phyloP scores from a whole-genome alignment of 2,329 filamentous ascomycete genomes.

The Exophiala oligosperma region DNA sequence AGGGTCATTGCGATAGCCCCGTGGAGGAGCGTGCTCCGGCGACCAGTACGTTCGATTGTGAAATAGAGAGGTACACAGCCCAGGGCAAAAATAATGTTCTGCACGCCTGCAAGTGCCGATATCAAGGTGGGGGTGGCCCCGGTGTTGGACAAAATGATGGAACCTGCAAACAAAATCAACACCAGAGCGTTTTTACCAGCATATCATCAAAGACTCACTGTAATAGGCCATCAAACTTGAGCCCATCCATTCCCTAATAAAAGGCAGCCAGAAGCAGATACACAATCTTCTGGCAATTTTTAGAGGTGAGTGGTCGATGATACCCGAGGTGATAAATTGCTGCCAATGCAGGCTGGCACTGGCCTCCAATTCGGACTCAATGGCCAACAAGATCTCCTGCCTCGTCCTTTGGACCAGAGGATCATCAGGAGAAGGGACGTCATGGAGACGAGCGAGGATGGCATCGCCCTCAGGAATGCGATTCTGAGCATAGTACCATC shows the following conservation, averaged over 20 bases:
- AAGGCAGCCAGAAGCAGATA: slow-evolving; percentile 22
- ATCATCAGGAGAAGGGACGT: slow-evolving; percentile 7
- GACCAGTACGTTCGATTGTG: slow-evolving; percentile 21
- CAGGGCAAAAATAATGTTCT: slow-evolving; percentile 20
- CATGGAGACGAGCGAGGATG: slow-evolving; percentile 29
- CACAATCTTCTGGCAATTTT: slow-evolving; percentile 18
- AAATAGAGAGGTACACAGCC: slow-evolving; percentile 24
- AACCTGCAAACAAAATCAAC: slow-evolving; percentile 1
- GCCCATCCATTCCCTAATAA: slow-evolving; percentile 22
- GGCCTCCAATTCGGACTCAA: slow-evolving; percentile 22
- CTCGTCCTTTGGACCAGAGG: slow-evolving; percentile 26
- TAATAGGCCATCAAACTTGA: slow-evolving; percentile 15
- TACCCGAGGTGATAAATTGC: slow-evolving; percentile 15
- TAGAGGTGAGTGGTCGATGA: slow-evolving; percentile 18
- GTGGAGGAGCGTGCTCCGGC: slow-evolving; percentile 16
- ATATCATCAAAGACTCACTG: slow-evolving; percentile 1
- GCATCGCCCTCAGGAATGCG: slow-evolving; percentile 29
- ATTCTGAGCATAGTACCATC: slow-evolving; percentile 33
- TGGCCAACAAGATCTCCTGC: slow-evolving; percentile 29
- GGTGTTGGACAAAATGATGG: slow-evolving; percentile 15
- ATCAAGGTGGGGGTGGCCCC: slow-evolving; percentile 15
- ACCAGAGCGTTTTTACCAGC: background rate
- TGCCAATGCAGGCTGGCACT: slow-evolving; percentile 17
- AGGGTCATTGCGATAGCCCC: slow-evolving; percentile 17
- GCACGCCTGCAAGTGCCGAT: slow-evolving; percentile 16